Evolutionary conservation across 352 stramenopile species (phyloP).

Genomic region (Phytophthora europaea): DNA sequence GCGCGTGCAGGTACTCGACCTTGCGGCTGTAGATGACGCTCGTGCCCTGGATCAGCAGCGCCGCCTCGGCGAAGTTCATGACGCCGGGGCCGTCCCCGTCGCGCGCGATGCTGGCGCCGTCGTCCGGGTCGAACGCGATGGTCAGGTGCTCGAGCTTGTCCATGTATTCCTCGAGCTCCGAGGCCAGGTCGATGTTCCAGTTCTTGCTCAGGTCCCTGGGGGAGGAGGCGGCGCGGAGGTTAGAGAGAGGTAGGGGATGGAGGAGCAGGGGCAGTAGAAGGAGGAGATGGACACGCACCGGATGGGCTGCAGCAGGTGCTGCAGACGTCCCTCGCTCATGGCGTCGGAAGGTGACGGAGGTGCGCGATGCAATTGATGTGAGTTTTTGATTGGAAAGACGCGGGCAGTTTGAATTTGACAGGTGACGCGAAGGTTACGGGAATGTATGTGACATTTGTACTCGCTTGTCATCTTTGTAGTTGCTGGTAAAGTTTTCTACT

Average conservation of each 20-base stretch:
- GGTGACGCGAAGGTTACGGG: too few species aligned
- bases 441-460: too few species aligned
- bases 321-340: constrained; percentile 74
- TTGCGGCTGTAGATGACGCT: constrained; percentile 96
- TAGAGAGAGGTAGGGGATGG: too few species aligned
- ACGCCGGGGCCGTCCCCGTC: constrained; percentile 27
- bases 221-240: not conserved
- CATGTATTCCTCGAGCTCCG: constrained; percentile 92
- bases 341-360: not conserved
- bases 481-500: too few species aligned
- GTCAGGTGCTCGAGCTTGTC: constrained; percentile 84
- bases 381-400: not conserved
- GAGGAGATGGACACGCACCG: constrained; percentile 50
- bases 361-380: not conserved
- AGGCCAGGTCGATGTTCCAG: constrained; percentile 93
- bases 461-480: too few species aligned
- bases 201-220: constrained; percentile 92
- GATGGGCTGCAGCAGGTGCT: constrained; percentile 90
- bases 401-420: not conserved
- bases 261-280: not conserved
- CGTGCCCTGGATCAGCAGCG: constrained; percentile 95
- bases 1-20: constrained; percentile 95
- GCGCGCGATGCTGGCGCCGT: constrained; percentile 33
- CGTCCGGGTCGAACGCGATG: constrained; percentile 73
- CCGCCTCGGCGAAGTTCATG: constrained; percentile 95